Evolutionary conservation across 495 filamentous ascomycete genomes (phyloP).

Genomic region (Echria macrotheca): DNA sequence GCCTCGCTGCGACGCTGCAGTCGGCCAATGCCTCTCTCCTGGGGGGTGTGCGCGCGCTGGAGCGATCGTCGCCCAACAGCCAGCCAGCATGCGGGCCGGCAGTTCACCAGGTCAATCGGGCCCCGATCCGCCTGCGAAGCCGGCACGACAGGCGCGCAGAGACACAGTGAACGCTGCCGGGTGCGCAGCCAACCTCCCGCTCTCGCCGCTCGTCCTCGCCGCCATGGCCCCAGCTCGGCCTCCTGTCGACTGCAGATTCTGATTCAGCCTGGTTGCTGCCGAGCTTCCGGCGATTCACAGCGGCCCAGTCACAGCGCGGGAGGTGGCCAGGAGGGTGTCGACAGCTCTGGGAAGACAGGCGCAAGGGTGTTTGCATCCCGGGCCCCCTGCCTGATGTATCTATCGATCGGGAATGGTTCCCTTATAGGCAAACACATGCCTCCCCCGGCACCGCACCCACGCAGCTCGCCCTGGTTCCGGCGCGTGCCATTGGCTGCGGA

Average conservation of each 20-base stretch:
- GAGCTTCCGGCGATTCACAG: conserved; percentile 4
- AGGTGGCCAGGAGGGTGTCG: not conserved
- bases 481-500: conserved; percentile 19
- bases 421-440: conserved; percentile 9
- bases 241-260: conserved; percentile 8
- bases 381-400: conserved; percentile 3
- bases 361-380: conserved; percentile 3
- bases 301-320: not conserved
- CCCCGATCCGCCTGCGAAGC: conserved; percentile 9
- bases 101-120: conserved; percentile 4
- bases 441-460: conserved; percentile 2
- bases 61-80: conserved; percentile 1
- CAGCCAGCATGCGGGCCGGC: conserved; percentile 8
- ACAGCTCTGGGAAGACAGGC: not conserved
- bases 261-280: conserved; percentile 8
- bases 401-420: conserved; percentile 9
- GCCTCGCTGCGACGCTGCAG: conserved; percentile 2
- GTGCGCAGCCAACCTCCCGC: not conserved
- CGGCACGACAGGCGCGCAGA: conserved; percentile 2
- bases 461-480: not conserved
- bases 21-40: no score
- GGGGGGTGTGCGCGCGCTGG: not conserved
- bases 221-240: not conserved
- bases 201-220: not conserved
- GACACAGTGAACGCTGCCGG: not conserved